These are phyloP conservation scores for Rosa chinensis DNA, from an alignment of 306 rosid genomes.

Conservation along the genomic window DNA sequence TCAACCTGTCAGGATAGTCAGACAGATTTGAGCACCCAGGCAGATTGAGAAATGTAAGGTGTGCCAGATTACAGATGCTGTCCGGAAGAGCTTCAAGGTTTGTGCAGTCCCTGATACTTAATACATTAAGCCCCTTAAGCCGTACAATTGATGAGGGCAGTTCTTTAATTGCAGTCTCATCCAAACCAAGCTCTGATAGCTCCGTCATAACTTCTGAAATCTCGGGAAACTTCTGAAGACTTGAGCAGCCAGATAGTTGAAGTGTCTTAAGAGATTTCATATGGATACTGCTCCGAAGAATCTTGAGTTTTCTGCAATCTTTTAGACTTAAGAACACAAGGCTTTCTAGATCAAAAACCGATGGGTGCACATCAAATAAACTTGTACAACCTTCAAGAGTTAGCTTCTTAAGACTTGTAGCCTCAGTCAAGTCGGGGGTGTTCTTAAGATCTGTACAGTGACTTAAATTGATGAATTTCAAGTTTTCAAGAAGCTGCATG, in stretches of 20 bases:
- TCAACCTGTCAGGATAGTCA: neutral
- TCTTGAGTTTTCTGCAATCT: neutral
- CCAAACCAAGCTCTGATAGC: neutral
- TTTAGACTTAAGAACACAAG: constrained; percentile 3
- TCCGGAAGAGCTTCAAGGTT: neutral
- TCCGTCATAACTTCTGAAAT: constrained; percentile 18
- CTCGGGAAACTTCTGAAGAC: constrained; percentile 2
- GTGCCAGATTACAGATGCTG: neutral
- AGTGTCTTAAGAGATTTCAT: constrained; percentile 3
- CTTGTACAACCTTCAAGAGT: constrained; percentile 21
- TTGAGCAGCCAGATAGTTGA: neutral
- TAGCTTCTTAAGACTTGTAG: constrained; percentile 15
- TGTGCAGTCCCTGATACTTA: neutral
- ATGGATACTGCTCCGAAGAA: neutral
- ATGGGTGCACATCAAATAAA: constrained; percentile 15
- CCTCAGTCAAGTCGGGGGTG: constrained; percentile 23
- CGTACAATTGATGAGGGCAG: neutral
- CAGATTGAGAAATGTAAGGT: neutral
- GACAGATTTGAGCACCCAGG: neutral
- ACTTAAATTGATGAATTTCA: constrained; percentile 8
- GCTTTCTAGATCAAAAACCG: neutral
- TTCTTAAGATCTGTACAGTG: constrained; percentile 2
- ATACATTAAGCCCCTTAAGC: neutral
- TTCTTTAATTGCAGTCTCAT: too few species aligned
- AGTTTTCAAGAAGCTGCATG: constrained; percentile 4